phyloP scores from a whole-genome alignment of 129 eudicot species.

The Smallanthus sonchifolius region DNA sequence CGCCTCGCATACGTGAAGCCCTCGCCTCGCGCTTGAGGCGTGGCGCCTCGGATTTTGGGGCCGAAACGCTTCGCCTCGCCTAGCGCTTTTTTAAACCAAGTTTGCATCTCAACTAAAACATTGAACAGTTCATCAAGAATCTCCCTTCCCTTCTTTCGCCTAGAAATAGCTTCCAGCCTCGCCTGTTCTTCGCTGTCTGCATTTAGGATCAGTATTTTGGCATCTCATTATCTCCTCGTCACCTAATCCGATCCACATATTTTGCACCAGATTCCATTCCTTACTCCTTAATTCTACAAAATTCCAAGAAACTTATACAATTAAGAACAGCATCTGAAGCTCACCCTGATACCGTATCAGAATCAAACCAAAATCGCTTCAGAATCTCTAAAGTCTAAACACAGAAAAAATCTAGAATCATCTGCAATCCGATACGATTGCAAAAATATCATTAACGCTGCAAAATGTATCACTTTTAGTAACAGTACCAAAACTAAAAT shows the following conservation, averaged over 20 bases:
- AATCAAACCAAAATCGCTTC: no score
- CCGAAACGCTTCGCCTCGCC: no score
- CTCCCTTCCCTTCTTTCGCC: conserved; percentile 39
- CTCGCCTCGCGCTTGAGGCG: no score
- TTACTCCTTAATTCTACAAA: conserved; percentile 6
- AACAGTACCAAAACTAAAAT: no score
- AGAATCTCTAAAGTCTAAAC: no score
- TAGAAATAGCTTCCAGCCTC: conserved; percentile 53
- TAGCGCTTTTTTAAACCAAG: no score
- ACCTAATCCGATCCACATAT: conserved; percentile 62
- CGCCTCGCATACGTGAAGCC: no score
- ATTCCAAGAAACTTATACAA: background rate
- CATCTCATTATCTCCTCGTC: conserved; percentile 69
- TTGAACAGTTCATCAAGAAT: conserved; percentile 64
- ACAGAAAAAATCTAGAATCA: background rate
- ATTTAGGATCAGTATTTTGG: conserved; percentile 51
- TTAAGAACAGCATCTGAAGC: conserved; percentile 8
- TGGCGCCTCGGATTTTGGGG: no score
- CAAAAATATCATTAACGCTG: background rate
- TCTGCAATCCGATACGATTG: no score
- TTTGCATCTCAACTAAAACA: conserved; percentile 63
- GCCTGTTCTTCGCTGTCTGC: conserved; percentile 56
- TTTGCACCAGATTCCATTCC: conserved; percentile 42
- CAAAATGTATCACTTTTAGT: conserved; percentile 7
- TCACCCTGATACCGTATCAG: no score